Evolutionary conservation across 805 yeast genomes (phyloP).

Genomic region (Clavispora santaluciae): DNA sequence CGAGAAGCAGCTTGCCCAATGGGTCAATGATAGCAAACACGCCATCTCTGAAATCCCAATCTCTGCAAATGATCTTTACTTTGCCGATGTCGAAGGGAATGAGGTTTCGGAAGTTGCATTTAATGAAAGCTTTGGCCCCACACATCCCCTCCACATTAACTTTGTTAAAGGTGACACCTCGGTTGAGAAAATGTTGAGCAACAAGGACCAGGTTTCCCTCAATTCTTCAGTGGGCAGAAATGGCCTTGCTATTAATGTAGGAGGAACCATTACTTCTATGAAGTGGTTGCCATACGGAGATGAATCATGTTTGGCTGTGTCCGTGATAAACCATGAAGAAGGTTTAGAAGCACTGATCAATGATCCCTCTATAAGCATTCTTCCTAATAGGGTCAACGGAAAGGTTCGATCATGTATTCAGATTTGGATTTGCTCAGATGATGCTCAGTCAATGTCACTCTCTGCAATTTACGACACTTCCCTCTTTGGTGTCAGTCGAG

Average conservation of each 20-base stretch:
- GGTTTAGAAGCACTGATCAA: conserved; percentile 19
- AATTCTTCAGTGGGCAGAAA: conserved; percentile 20
- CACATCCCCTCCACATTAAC: conserved; percentile 11
- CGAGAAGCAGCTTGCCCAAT: conserved; percentile 20
- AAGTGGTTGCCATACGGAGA: conserved; percentile 43
- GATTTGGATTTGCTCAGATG: conserved; percentile 34
- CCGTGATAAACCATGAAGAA: conserved; percentile 34
- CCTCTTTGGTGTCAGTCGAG: conserved; percentile 41
- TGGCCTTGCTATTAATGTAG: conserved; percentile 43
- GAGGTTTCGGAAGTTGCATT: conserved; percentile 16
- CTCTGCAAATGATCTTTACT: conserved; percentile 8
- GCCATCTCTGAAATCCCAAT: conserved; percentile 9
- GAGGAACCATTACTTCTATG: conserved; percentile 48
- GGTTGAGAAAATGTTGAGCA: conserved; percentile 2
- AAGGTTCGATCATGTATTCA: conserved; percentile 37
- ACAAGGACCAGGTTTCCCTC: conserved; percentile 7
- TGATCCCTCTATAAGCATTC: conserved; percentile 28
- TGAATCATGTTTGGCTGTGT: conserved; percentile 43
- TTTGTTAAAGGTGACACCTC: conserved; percentile 10
- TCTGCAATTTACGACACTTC: conserved; percentile 28
- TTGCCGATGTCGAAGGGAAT: conserved; percentile 3
- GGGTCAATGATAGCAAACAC: conserved; percentile 13
- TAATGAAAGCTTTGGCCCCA: conserved; percentile 18
- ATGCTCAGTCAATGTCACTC: conserved; percentile 21
- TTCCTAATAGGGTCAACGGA: conserved; percentile 13